A percentile compares a stretch with the other conserved stretches of the same genome.
phyloP scores from a whole-genome alignment of 2,329 filamentous ascomycete genomes.

The Exophiala oligosperma region DNA sequence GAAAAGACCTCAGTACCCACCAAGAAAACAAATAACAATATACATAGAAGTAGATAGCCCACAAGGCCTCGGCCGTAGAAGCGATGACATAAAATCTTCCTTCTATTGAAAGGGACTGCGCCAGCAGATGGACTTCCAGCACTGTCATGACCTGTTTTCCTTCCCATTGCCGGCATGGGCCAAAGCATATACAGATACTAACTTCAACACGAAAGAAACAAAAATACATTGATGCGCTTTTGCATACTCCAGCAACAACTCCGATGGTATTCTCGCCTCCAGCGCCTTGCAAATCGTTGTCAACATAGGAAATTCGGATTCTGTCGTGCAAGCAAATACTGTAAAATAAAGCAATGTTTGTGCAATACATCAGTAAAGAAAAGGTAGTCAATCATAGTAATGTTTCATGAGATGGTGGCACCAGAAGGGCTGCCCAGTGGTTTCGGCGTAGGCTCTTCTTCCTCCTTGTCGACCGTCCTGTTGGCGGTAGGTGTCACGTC shows the following conservation, averaged over 20 bases:
- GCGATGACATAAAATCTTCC: not conserved
- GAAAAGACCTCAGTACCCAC: not conserved
- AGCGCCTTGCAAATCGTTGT: slow-evolving; percentile 26
- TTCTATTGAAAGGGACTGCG: not conserved
- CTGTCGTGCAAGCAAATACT: slow-evolving; percentile 15
- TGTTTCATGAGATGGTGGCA: slow-evolving; percentile 5
- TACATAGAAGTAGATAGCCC: not conserved
- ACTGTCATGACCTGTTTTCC: not conserved
- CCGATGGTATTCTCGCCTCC: slow-evolving; percentile 17
- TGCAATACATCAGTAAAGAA: slow-evolving; percentile 2
- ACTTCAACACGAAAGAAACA: slow-evolving; percentile 3
- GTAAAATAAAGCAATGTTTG: slow-evolving; percentile 3
- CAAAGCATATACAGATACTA: not conserved
- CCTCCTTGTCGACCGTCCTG: slow-evolving; percentile 23
- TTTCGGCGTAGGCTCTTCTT: slow-evolving; percentile 25
- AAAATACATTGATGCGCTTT: slow-evolving; percentile 6
- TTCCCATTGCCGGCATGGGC: slow-evolving; percentile 1
- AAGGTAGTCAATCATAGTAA: slow-evolving; percentile 5
- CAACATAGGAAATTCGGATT: slow-evolving; percentile 24
- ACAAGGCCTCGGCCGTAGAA: not conserved
- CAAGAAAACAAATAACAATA: not conserved
- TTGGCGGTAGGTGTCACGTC: slow-evolving; percentile 25
- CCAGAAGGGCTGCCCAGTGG: slow-evolving; percentile 16
- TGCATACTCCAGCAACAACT: slow-evolving; percentile 4
- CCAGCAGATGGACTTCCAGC: not conserved